phyloP scores from a whole-genome alignment of 164 flowering plant species.

The Tetrastigma voinierianum region DNA sequence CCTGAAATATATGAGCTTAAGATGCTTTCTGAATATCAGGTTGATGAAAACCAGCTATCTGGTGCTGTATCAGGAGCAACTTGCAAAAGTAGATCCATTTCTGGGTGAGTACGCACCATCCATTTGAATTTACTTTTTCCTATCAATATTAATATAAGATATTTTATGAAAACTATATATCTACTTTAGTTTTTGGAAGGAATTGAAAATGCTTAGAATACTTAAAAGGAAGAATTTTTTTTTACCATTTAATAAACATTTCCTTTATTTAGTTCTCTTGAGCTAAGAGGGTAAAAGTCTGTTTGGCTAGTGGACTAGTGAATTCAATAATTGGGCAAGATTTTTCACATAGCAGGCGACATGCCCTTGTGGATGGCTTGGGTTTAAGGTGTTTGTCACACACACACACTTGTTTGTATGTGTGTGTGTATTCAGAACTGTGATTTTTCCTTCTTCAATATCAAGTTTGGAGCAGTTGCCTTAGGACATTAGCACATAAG shows the following conservation, averaged over 20 bases:
- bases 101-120: conserved; percentile 31
- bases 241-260: no score
- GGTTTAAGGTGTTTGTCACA: not conserved
- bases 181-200: no score
- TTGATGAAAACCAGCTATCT: conserved; percentile 31
- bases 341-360: not conserved
- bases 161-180: not conserved
- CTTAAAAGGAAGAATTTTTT: no score
- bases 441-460: no score
- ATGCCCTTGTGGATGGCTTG: not conserved
- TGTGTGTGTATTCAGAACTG: no score
- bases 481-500: not conserved
- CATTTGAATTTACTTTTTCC: not conserved
- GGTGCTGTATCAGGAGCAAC: conserved; percentile 20
- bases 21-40: conserved; percentile 40
- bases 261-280: no score
- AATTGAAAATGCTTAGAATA: no score
- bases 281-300: not conserved
- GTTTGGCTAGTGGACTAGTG: not conserved
- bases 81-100: conserved; percentile 17
- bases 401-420: no score
- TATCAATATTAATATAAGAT: not conserved
- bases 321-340: not conserved
- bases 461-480: no score
- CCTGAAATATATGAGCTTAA: conserved; percentile 32